These are phyloP conservation scores for Fusarium longipes DNA, from an alignment of 2,329 filamentous ascomycete genomes.

Conservation along the genomic window DNA sequence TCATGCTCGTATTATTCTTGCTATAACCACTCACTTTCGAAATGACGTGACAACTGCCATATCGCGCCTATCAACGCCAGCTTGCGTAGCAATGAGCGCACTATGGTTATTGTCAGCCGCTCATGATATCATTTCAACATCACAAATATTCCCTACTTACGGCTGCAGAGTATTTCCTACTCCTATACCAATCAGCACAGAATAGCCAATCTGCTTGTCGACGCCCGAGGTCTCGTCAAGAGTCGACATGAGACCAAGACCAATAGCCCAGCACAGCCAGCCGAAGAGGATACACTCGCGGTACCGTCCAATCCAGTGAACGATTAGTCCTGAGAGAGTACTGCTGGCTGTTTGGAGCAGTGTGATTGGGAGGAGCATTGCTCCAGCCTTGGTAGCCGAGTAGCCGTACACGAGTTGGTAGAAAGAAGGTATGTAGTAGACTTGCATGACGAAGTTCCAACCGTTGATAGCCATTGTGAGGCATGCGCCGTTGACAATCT, in stretches of 20 bases:
- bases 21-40: constrained; percentile 50
- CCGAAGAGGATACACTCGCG: constrained; percentile 65
- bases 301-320: constrained; percentile 64
- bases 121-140: neutral
- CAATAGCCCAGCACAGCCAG: constrained; percentile 63
- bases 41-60: constrained; percentile 60
- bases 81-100: constrained; percentile 65
- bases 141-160: constrained; percentile 40
- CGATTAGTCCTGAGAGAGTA: constrained; percentile 63
- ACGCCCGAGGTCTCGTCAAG: constrained; percentile 59
- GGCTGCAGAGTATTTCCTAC: constrained; percentile 65
- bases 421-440: constrained; percentile 61
- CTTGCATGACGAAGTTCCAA: constrained; percentile 69
- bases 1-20: neutral
- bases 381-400: constrained; percentile 55
- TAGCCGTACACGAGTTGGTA: constrained; percentile 60
- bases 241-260: constrained; percentile 64
- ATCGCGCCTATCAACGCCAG: constrained; percentile 62
- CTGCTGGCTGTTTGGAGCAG: constrained; percentile 60
- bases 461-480: constrained; percentile 69
- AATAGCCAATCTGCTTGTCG: constrained; percentile 66
- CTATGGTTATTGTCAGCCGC: constrained; percentile 35
- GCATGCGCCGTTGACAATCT: constrained; percentile 65
- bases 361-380: constrained; percentile 56
- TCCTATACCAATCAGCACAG: constrained; percentile 62